phyloP scores from a whole-genome alignment of 2,329 filamentous ascomycete species.

The Cercospora sesami region DNA sequence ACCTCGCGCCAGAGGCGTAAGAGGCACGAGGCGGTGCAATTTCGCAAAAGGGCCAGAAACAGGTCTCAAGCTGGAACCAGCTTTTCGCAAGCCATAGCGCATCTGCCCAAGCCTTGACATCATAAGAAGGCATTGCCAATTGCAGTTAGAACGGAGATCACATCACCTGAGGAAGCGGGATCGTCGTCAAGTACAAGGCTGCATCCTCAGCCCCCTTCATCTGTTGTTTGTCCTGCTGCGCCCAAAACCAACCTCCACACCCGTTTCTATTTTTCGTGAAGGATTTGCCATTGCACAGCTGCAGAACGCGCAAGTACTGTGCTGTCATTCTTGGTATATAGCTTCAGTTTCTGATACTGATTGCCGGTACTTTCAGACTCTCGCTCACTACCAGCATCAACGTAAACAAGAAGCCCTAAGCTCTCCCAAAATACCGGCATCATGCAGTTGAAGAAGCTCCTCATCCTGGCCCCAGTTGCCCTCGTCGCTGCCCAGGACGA shows the following conservation, averaged over 20 bases:
- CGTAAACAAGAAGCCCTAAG: conserved; percentile 4
- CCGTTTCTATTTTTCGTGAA: conserved; percentile 9
- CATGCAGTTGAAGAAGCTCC: conserved; percentile 30
- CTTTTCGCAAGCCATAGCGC: background rate
- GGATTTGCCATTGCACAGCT: conserved; percentile 11
- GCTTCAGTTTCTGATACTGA: background rate
- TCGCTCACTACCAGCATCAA: conserved; percentile 1
- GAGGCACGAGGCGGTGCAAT: conserved; percentile 1
- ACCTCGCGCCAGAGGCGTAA: background rate
- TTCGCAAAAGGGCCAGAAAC: background rate
- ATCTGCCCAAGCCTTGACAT: background rate
- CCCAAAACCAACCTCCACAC: background rate
- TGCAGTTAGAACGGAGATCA: background rate
- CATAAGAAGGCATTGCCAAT: background rate
- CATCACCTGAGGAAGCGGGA: conserved; percentile 1
- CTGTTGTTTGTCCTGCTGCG: background rate
- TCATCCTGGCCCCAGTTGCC: conserved; percentile 26
- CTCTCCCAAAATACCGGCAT: conserved; percentile 8
- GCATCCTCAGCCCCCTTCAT: conserved; percentile 1
- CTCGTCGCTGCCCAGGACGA: conserved; percentile 27
- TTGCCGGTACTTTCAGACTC: background rate
- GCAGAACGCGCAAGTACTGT: background rate
- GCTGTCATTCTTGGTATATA: background rate
- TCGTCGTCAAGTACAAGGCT: background rate
- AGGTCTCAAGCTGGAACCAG: conserved; percentile 4